phyloP scores from a whole-genome alignment of 805 yeast species.

The Soucietia sequanensis region DNA sequence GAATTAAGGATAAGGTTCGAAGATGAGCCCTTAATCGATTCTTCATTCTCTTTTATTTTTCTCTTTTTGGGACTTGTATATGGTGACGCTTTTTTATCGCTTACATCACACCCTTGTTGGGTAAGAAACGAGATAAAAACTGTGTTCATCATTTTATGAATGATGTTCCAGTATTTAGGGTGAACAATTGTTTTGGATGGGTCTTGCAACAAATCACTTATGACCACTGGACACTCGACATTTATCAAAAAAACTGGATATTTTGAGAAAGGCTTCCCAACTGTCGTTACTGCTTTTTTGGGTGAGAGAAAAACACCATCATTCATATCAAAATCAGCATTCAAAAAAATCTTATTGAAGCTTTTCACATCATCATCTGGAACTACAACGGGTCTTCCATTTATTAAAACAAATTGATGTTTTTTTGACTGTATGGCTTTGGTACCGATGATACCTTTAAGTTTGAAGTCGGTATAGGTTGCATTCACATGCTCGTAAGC shows the following conservation, averaged over 20 bases:
- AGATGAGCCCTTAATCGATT: too few species aligned
- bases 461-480: constrained; percentile 18
- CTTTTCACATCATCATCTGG: constrained; percentile 9
- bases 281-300: constrained; percentile 9
- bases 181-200: constrained; percentile 34
- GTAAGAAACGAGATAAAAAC: constrained; percentile 21
- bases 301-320: too few species aligned
- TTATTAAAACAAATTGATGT: constrained; percentile 47
- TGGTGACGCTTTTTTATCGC: not conserved
- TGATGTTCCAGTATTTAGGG: constrained; percentile 18
- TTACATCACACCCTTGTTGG: constrained; percentile 1
- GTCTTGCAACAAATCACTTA: constrained; percentile 41
- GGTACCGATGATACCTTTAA: constrained; percentile 41
- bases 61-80: not conserved
- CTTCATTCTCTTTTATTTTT: too few species aligned
- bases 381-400: constrained; percentile 31
- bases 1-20: too few species aligned
- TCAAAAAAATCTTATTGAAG: constrained; percentile 22
- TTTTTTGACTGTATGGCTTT: constrained; percentile 29
- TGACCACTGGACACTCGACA: constrained; percentile 20
- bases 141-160: constrained; percentile 29
- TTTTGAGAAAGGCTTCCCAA: too few species aligned
- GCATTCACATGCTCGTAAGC: constrained; percentile 26
- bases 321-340: constrained; percentile 18
- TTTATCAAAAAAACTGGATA: constrained; percentile 41